Conservation (phyloP, 768 basidiomycete genomes). For the Suillus decipiens region DNA sequence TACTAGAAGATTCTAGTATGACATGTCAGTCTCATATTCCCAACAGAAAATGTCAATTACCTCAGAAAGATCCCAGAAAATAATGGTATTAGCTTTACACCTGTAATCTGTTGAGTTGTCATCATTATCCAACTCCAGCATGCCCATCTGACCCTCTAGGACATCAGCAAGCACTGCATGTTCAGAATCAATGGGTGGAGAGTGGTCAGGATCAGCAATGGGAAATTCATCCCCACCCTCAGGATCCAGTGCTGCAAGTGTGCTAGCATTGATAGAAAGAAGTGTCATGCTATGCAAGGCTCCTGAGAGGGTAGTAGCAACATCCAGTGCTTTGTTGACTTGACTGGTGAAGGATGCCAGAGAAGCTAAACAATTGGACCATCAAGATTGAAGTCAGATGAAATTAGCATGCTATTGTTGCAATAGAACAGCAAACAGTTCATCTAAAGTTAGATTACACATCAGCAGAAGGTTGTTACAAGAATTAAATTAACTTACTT, state of each 20-base stretch:
- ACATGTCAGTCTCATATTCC: not conserved
- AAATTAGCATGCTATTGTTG: not conserved
- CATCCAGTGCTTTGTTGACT: constrained; percentile 8
- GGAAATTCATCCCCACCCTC: not conserved
- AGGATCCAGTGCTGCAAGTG: not conserved
- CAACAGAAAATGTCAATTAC: not conserved
- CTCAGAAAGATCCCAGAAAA: not conserved
- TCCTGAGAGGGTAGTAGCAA: constrained; percentile 9
- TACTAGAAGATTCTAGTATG: not conserved
- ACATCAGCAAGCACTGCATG: not conserved
- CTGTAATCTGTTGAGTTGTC: not conserved
- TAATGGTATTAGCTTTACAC: not conserved
- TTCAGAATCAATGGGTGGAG: not conserved
- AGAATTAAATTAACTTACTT: constrained; percentile 10
- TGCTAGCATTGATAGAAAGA: not conserved
- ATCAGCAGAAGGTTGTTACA: not conserved
- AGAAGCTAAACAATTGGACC: constrained; percentile 23
- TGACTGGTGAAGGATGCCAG: constrained; percentile 12
- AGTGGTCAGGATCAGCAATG: not conserved
- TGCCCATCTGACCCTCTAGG: not conserved
- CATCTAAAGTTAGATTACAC: not conserved
- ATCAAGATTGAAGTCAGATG: constrained; percentile 8
- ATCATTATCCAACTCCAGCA: not conserved
- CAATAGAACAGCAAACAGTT: not conserved
- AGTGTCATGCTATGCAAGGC: not conserved